These are phyloP conservation scores for Pythium sp. DNA, from an alignment of 352 stramenopile genomes.

Conservation along the genomic window DNA sequence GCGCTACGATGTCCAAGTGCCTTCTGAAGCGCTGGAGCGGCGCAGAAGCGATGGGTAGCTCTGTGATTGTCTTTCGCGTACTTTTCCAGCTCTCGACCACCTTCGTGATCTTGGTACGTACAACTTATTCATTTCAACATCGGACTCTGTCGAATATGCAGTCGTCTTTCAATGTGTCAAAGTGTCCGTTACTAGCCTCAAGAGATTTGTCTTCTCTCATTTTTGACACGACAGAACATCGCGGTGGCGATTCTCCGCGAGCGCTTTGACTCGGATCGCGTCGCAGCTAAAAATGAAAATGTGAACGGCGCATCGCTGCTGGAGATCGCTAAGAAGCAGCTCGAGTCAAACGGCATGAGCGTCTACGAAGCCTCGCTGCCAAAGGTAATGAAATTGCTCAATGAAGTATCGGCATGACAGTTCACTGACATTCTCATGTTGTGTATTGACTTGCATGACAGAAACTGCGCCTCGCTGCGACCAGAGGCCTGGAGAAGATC, in stretches of 20 bases:
- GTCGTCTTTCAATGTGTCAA: no score
- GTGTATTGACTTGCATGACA: slow-evolving; percentile 8
- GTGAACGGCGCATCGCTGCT: slow-evolving; percentile 42
- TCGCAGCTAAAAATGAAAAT: background rate
- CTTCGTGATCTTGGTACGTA: slow-evolving; percentile 43
- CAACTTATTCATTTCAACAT: background rate
- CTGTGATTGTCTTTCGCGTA: slow-evolving; percentile 28
- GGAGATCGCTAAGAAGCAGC: slow-evolving; percentile 50
- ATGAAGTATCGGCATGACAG: background rate
- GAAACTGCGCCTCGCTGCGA: slow-evolving; percentile 44
- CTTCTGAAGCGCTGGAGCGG: slow-evolving; percentile 13
- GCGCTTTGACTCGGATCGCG: slow-evolving; percentile 40
- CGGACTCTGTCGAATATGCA: no score
- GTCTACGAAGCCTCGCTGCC: slow-evolving; percentile 39
- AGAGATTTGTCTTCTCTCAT: background rate
- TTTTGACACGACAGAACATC: slow-evolving; percentile 38
- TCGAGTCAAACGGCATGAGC: slow-evolving; percentile 46
- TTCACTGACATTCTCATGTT: background rate
- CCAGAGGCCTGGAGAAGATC: slow-evolving; percentile 38
- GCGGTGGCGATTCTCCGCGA: slow-evolving; percentile 58
- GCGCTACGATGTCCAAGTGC: slow-evolving; percentile 28
- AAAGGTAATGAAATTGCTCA: slow-evolving; percentile 24
- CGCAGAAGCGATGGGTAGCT: background rate
- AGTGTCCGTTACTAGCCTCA: background rate
- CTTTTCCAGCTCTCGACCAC: slow-evolving; percentile 38